Evolutionary conservation across 495 filamentous ascomycete species (phyloP).

Genomic region (Podospora pseudoanserina): DNA sequence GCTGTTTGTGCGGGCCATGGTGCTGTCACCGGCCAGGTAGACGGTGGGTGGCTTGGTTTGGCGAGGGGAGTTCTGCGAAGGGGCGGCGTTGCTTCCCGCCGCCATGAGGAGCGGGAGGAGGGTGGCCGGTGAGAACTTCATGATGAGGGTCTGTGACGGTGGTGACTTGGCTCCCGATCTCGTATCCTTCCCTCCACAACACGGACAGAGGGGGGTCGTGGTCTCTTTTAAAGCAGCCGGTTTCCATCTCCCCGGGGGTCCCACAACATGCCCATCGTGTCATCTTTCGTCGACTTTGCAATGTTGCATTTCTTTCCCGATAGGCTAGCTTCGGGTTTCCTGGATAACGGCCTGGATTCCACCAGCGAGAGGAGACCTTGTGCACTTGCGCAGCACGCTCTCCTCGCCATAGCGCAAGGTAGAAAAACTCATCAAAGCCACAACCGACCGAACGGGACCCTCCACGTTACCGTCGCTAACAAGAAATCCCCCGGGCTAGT

Average conservation of each 20-base stretch:
- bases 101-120: conserved; percentile 10
- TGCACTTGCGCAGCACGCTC: background rate
- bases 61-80: conserved; percentile 10
- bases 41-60: conserved; percentile 32
- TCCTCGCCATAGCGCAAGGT: background rate
- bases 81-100: background rate
- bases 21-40: conserved; percentile 57
- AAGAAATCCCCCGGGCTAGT: background rate
- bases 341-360: background rate
- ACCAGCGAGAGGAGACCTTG: background rate
- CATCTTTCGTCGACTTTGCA: background rate
- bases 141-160: background rate
- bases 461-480: background rate
- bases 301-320: background rate
- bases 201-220: background rate
- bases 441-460: background rate
- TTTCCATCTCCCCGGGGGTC: background rate
- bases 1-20: conserved; percentile 45
- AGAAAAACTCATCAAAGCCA: background rate
- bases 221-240: background rate
- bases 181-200: background rate
- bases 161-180: background rate
- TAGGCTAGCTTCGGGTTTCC: background rate
- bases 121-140: conserved; percentile 5
- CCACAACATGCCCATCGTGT: background rate